These are phyloP conservation scores for Thermoascus crustaceus DNA, from an alignment of 2,329 filamentous ascomycete species.

Conservation along the genomic window DNA sequence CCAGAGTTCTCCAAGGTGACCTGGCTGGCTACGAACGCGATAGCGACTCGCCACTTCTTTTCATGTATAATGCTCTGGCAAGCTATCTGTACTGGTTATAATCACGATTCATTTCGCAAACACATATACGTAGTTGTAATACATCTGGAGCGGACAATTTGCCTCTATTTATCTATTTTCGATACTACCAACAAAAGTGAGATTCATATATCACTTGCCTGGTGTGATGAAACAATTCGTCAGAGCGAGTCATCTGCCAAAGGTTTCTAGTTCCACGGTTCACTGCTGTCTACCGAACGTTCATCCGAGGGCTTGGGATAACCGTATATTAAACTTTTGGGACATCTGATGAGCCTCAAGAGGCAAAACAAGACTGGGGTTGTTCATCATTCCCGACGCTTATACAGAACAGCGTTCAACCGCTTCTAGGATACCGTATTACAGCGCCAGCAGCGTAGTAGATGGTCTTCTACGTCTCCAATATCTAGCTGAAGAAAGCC, in stretches of 20 bases:
- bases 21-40: no score
- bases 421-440: no score
- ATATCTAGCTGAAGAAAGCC: background rate
- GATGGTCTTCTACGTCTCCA: no score
- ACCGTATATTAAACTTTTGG: slow-evolving; percentile 2
- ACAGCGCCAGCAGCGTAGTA: no score
- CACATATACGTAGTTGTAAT: slow-evolving; percentile 1
- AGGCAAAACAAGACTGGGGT: background rate
- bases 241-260: background rate
- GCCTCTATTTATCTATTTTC: background rate
- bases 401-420: no score
- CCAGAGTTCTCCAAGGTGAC: no score
- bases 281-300: slow-evolving; percentile 2
- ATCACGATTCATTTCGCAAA: no score
- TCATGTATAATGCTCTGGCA: no score
- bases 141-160: slow-evolving; percentile 2
- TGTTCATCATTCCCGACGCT: background rate
- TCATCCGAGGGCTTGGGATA: slow-evolving; percentile 4
- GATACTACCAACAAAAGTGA: no score
- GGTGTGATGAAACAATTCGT: background rate
- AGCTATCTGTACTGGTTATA: no score
- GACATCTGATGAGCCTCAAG: slow-evolving; percentile 1
- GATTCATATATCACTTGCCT: no score
- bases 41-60: no score
- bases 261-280: slow-evolving; percentile 2